A percentile compares a stretch with the other conserved stretches of the same genome.
Evolutionary conservation across 768 basidiomycete species (phyloP).

Genomic region (Trametes cinnabarina): DNA sequence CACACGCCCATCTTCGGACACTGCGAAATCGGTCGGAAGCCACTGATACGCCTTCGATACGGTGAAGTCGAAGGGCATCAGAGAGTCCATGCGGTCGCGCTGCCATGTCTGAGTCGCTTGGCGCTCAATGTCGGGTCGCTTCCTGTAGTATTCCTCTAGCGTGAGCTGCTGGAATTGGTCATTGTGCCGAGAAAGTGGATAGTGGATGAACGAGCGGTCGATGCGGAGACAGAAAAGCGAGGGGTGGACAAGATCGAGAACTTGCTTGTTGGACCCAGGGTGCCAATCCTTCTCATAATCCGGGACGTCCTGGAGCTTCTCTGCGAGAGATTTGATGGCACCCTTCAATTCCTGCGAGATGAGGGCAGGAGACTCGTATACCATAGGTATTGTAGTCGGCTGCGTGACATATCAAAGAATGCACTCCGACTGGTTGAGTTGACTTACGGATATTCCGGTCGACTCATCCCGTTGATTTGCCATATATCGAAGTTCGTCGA

Average conservation of each 20-base stretch:
- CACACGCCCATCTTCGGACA: constrained; percentile 23
- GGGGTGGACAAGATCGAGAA: constrained; percentile 47
- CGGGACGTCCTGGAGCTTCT: constrained; percentile 36
- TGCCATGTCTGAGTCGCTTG: neutral
- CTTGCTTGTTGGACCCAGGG: constrained; percentile 41
- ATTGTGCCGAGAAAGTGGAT: neutral
- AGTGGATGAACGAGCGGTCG: constrained; percentile 1
- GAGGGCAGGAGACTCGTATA: constrained; percentile 1
- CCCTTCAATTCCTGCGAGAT: neutral
- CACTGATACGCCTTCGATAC: constrained; percentile 25
- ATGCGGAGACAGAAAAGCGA: constrained; percentile 37
- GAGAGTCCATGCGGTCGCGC: neutral
- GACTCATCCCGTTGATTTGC: constrained; percentile 10
- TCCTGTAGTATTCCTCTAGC: neutral
- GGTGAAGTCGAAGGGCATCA: constrained; percentile 6
- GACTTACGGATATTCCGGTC: constrained; percentile 9
- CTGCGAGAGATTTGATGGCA: neutral
- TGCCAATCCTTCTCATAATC: constrained; percentile 45
- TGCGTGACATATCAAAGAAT: neutral
- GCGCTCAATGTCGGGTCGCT: neutral
- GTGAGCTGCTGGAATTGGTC: neutral
- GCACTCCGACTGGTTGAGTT: neutral
- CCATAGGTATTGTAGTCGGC: constrained; percentile 2
- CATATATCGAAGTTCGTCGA: constrained; percentile 7
- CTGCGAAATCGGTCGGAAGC: constrained; percentile 31